These are phyloP conservation scores for Arabidopsis arenosa DNA, from an alignment of 345 rosid species.

Conservation along the genomic window DNA sequence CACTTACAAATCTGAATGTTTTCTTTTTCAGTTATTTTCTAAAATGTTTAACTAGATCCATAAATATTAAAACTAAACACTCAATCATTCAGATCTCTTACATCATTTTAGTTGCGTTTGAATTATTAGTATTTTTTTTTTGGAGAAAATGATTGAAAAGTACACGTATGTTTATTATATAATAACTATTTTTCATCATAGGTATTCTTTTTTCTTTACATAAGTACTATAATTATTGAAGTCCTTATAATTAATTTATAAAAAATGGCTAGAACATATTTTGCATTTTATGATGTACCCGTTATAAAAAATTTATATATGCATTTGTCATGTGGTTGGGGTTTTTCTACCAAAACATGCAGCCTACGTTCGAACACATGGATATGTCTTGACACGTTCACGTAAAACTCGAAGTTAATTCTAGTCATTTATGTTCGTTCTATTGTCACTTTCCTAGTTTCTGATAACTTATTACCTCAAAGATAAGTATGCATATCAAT, in stretches of 20 bases:
- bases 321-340: conserved; percentile 36
- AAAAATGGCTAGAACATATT: background rate
- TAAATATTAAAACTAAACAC: background rate
- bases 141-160: conserved; percentile 22
- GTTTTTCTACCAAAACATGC: conserved; percentile 36
- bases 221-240: no score
- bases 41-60: conserved; percentile 27
- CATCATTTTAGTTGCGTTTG: conserved; percentile 13
- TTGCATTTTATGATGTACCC: background rate
- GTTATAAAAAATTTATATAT: no score
- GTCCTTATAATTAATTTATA: background rate
- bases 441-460: conserved; percentile 38
- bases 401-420: conserved; percentile 36
- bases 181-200: conserved; percentile 1
- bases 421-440: background rate
- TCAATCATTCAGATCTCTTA: conserved; percentile 31
- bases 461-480: conserved; percentile 44
- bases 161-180: background rate
- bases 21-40: background rate
- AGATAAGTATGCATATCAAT: conserved; percentile 39
- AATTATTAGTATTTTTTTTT: background rate
- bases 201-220: background rate
- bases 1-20: conserved; percentile 24
- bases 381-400: conserved; percentile 43
- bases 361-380: conserved; percentile 42